Percentiles rank a stretch among this genome's conserved stretches.
These are phyloP conservation scores for Fusarium euwallaceae DNA, from an alignment of 2,329 filamentous ascomycete genomes.

Conservation along the genomic window DNA sequence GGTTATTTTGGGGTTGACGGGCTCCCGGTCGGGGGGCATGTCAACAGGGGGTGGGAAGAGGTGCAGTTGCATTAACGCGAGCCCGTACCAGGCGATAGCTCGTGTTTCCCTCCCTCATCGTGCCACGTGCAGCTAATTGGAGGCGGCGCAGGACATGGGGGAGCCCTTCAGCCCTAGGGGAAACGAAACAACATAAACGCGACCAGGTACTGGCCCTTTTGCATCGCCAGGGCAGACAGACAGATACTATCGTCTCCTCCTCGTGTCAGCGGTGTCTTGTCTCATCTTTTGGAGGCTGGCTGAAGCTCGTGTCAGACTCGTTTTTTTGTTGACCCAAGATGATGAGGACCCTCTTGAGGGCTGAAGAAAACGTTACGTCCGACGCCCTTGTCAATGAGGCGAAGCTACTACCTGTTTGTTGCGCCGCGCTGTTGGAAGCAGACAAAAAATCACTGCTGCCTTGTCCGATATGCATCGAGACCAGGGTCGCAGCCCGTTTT, in stretches of 20 bases:
- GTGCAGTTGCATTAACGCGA: conserved; percentile 28
- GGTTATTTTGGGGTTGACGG: conserved; percentile 41
- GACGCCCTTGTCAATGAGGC: conserved; percentile 12
- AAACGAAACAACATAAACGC: conserved; percentile 8
- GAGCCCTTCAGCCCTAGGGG: conserved; percentile 33
- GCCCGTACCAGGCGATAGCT: conserved; percentile 27
- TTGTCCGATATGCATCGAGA: neutral
- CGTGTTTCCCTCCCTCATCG: conserved; percentile 37
- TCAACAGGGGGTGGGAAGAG: conserved; percentile 28
- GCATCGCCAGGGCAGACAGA: conserved; percentile 1
- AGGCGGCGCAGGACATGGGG: conserved; percentile 25
- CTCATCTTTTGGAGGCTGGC: conserved; percentile 18
- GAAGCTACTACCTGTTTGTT: neutral
- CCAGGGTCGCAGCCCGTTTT: neutral
- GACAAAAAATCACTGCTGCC: neutral
- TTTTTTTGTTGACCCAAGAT: neutral
- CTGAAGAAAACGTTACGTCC: neutral
- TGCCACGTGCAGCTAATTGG: conserved; percentile 35
- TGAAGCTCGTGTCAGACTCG: conserved; percentile 31
- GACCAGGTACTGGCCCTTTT: conserved; percentile 22
- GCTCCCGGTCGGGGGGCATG: conserved; percentile 21
- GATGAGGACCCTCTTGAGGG: neutral
- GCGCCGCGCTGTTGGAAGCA: neutral
- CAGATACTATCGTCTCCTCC: neutral
- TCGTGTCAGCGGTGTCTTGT: conserved; percentile 27